phyloP scores from a whole-genome alignment of 1,139 yeast genomes.

The Sugiyamaella neomexicana region DNA sequence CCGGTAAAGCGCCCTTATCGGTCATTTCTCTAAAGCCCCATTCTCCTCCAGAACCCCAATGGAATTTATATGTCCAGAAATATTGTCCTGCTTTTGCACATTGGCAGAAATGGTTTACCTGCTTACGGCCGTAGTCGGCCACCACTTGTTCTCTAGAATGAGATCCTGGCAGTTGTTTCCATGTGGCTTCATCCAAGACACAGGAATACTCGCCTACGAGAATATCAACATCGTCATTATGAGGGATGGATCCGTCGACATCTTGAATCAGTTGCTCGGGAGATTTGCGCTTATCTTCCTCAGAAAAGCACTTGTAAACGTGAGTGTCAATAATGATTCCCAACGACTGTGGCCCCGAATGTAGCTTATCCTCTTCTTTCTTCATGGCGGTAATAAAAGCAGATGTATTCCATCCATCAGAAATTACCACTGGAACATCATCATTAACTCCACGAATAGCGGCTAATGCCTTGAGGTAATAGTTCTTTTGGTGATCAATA shows the following conservation, averaged over 20 bases:
- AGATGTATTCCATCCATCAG: slow-evolving; percentile 93
- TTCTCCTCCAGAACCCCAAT: slow-evolving; percentile 90
- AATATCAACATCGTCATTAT: slow-evolving; percentile 51
- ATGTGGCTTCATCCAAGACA: slow-evolving; percentile 72
- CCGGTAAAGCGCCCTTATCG: slow-evolving; percentile 60
- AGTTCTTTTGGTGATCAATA: slow-evolving; percentile 50
- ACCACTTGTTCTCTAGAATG: slow-evolving; percentile 49
- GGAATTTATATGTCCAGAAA: slow-evolving; percentile 91
- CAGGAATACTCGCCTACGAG: slow-evolving; percentile 90
- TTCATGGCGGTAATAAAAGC: slow-evolving; percentile 75
- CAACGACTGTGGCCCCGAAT: slow-evolving; percentile 35
- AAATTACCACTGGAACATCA: slow-evolving; percentile 69
- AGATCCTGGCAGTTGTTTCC: slow-evolving; percentile 52
- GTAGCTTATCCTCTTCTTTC: slow-evolving; percentile 43
- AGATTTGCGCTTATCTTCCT: slow-evolving; percentile 62
- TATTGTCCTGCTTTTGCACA: slow-evolving; percentile 68
- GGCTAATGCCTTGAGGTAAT: slow-evolving; percentile 66
- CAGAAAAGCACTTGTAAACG: slow-evolving; percentile 82
- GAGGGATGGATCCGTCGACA: slow-evolving; percentile 53
- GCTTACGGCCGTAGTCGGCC: slow-evolving; percentile 45
- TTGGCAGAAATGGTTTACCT: slow-evolving; percentile 47
- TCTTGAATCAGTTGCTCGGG: slow-evolving; percentile 66
- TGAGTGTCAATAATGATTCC: slow-evolving; percentile 84
- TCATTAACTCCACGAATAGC: slow-evolving; percentile 58
- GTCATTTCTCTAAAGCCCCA: slow-evolving; percentile 90